Evolutionary conservation across 164 flowering plant genomes (phyloP), one percentile per base, ranked within the genome.

Genomic region (Tetrastigma voinierianum): DNA sequence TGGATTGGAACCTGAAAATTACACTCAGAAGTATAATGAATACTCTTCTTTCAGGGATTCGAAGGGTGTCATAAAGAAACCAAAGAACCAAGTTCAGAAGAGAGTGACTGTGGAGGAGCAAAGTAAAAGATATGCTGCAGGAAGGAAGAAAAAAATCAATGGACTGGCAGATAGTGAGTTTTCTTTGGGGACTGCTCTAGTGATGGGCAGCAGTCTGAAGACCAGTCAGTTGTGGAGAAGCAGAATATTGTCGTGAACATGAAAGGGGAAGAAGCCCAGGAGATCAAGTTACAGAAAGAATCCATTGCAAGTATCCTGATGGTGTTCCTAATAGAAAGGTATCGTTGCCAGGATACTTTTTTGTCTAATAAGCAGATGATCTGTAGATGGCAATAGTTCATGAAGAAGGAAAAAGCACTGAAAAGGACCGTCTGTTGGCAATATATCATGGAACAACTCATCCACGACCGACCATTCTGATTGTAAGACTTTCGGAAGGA

Each of bases 401-500:
- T 32, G 40, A 32, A 32, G 40, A 32, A 32, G 40, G 40, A 32
- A 32, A 32, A 32, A 70, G 67, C 57, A 64, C 67, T 46, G 25
- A 40, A 46, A 77, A 66, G 59, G 73, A 69, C 67, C 69, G 66
- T 66, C 68, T 60, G 46, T 23, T 45, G 47, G 79, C 69, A 40
- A 74, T 73, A 40, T 74, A 70, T 61, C 21, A 49, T 10, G 75
- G 18, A 78, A 66, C 24, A 32, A 52, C 44, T 47, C 46, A 45
- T 67, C n/a, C 79, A 51, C 77, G 75, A 49, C 71, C 71, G 55
- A 74, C 69, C 67, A 45, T 73, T n/a, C n/a, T 72, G 87, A 85
- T 64, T 81, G 79, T 60, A 43, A 52, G 47, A 87, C 84, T 67
- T 70, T 72, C 55, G 76, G 75, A 86, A 67, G 81, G 90, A 90